Conservation (phyloP, 2,329 filamentous ascomycete genomes). For the Metarhizium album region DNA sequence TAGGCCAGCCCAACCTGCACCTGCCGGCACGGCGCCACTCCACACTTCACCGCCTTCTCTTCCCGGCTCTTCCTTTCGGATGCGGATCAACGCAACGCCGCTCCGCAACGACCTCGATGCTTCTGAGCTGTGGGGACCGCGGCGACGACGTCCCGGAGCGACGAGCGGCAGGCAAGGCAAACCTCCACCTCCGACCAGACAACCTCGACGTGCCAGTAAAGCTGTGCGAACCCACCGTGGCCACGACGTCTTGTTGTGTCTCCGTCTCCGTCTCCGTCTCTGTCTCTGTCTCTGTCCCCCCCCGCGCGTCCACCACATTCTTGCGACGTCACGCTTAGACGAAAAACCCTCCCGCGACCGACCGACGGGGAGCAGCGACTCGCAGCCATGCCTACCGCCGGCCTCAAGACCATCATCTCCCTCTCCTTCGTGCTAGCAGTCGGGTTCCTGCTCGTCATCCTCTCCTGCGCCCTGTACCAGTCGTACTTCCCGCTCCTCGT, state of each 20-base stretch:
- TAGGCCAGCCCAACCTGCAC: too few relatives aligned
- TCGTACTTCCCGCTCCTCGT: conserved; percentile 93
- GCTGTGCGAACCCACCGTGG: too few relatives aligned
- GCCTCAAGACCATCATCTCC: conserved; percentile 97
- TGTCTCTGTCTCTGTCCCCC: neutral
- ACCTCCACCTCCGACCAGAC: too few relatives aligned
- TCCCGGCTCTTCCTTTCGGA: too few relatives aligned
- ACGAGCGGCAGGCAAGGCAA: neutral
- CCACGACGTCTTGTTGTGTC: too few relatives aligned
- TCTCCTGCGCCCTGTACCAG: conserved; percentile 89
- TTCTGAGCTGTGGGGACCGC: too few relatives aligned
- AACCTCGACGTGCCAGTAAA: too few relatives aligned
- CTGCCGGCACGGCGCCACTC: neutral
- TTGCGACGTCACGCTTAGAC: too few relatives aligned
- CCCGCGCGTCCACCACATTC: neutral
- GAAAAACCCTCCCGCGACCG: conserved; percentile 5
- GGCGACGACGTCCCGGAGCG: conserved; percentile 2
- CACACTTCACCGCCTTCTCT: conserved; percentile 14
- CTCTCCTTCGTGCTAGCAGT: conserved; percentile 98
- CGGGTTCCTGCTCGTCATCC: conserved; percentile 96
- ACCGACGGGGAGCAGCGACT: conserved; percentile 8
- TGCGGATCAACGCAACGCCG: conserved; percentile 10
- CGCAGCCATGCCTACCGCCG: conserved; percentile 59
- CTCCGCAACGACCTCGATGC: neutral
- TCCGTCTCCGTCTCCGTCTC: neutral